phyloP scores from a whole-genome alignment of 2,329 filamentous ascomycete genomes.

The Colletotrichum tropicicola region DNA sequence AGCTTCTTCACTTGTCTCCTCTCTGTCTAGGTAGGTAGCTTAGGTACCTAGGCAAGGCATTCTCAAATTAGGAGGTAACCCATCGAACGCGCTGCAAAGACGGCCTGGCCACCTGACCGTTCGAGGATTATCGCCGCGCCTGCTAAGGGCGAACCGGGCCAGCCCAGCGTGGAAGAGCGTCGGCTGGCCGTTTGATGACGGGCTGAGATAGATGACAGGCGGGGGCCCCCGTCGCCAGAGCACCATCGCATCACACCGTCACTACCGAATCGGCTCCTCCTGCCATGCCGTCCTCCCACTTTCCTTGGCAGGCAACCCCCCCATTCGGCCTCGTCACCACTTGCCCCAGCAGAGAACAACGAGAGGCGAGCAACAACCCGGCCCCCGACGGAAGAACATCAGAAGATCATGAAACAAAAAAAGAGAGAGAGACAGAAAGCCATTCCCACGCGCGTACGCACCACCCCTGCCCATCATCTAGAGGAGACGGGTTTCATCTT shows the following conservation, averaged over 20 bases:
- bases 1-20: not conserved
- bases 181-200: constrained; percentile 19
- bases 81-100: not conserved
- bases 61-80: not conserved
- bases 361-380: not conserved
- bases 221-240: not conserved
- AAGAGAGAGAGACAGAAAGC: not conserved
- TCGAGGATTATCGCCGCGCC: not conserved
- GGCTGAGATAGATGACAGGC: constrained; percentile 29
- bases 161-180: constrained; percentile 1
- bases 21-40: not conserved
- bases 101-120: no score
- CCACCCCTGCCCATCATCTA: constrained; percentile 14
- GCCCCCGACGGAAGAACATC: not conserved
- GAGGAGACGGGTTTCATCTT: constrained; percentile 28
- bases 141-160: not conserved
- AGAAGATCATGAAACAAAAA: constrained; percentile 26
- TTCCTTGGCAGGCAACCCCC: constrained; percentile 5
- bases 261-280: not conserved
- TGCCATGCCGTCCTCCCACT: constrained; percentile 2
- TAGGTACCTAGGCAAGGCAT: no score
- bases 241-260: not conserved
- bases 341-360: not conserved
- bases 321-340: not conserved
- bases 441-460: not conserved